Base-by-base conservation (phyloP, 352 stramenopile genomes). In the Pythium insidiosum region DNA sequence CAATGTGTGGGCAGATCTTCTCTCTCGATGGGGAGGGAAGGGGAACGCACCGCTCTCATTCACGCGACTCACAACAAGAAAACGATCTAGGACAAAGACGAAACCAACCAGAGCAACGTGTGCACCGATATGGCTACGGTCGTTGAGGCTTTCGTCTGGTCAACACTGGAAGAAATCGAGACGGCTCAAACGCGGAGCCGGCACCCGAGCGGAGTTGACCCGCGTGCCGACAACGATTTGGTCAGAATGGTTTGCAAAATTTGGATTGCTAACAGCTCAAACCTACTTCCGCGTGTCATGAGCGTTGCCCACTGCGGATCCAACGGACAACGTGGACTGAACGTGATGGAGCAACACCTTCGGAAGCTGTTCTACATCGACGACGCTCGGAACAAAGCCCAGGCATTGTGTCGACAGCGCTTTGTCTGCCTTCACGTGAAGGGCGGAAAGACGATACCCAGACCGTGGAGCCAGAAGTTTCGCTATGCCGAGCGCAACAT, bases 11-110 rank as follows among this genome's bases (percentile, higher is more conserved):
- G n/a, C n/a, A n/a, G n/a, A n/a, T n/a, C n/a, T 50, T 20, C 20
- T 58, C 19, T 50, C 50, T 42, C 50, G 50, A 5, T 51, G 42
- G 50, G 45, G 45, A 43, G 43, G 43, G 33, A 50, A 50, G 25
- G 43, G 21, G 21, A 39, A 29, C 29, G 33, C 43, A 20, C 39
- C 29, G 7, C 19, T 13, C 19, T 13, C 29, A 31, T 15, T 40
- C 20, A 39, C 19, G n/a, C 34, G 20, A 28, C 21, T 28, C 5
- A 47, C 16, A 15, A 47, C 19, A 16, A 38, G 19, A 15, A 47
- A 28, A 38, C 5, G 29, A 20, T 30, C 28, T 18, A 47, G 19
- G 16, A 20, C 16, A 29, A 47, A 43, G 20, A 30, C 6, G 6
- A 47, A 43, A 10, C 18, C 21, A 11, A 30, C 23, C 16, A n/a